A percentile compares a stretch with the other conserved stretches of the same genome.
phyloP scores from a whole-genome alignment of 202 grass and related monocot species.

The Zizania palustris region DNA sequence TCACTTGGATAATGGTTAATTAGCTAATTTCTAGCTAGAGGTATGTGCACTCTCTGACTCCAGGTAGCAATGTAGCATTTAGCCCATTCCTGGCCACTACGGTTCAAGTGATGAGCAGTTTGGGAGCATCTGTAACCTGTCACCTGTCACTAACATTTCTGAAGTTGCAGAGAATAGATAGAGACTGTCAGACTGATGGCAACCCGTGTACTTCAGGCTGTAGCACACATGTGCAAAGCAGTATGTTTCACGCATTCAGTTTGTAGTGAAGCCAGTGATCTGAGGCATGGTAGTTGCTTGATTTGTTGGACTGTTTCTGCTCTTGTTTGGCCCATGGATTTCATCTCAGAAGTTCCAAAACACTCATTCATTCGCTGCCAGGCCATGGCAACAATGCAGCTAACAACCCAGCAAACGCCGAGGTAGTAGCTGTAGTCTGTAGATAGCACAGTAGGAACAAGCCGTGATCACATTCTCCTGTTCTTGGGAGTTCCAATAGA shows the following conservation, averaged over 20 bases:
- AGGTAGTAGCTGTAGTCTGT: too few relatives aligned
- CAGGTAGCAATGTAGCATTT: constrained; percentile 5
- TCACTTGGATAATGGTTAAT: background rate
- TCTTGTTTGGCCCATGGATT: background rate
- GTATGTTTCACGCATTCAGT: background rate
- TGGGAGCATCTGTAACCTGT: constrained; percentile 24
- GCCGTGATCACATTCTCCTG: too few relatives aligned
- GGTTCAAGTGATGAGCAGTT: constrained; percentile 40
- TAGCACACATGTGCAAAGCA: background rate
- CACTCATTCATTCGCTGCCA: background rate
- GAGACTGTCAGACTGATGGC: background rate
- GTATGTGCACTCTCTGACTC: constrained; percentile 8
- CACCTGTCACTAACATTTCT: constrained; percentile 24
- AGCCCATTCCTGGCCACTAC: constrained; percentile 13
- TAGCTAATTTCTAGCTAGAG: background rate
- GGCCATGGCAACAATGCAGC: too few relatives aligned
- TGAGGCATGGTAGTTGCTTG: too few relatives aligned
- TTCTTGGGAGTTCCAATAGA: too few relatives aligned
- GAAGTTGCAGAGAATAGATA: constrained; percentile 31
- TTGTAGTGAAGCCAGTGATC: background rate
- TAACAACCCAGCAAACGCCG: too few relatives aligned
- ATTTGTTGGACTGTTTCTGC: background rate
- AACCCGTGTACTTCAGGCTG: background rate
- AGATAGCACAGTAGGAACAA: too few relatives aligned
- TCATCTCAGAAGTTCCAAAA: background rate